phyloP scores from a whole-genome alignment of 257 asterid species.

The Plantago ovata region DNA sequence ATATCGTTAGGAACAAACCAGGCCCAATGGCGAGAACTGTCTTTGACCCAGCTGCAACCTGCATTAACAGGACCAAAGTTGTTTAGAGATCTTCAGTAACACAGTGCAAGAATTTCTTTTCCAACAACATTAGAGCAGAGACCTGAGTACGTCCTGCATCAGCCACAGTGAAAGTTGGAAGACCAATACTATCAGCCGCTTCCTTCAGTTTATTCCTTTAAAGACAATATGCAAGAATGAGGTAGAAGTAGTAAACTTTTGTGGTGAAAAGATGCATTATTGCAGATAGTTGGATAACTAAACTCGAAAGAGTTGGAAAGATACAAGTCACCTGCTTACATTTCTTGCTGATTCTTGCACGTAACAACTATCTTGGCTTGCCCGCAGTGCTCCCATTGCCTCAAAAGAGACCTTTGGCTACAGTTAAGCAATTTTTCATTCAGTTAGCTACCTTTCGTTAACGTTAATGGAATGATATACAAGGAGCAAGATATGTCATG shows the following conservation, averaged over 20 bases:
- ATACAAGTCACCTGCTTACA: constrained; percentile 54
- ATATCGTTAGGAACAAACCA: constrained; percentile 44
- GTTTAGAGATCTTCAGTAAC: background rate
- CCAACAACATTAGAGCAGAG: background rate
- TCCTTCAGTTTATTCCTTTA: constrained; percentile 83
- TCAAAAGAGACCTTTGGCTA: constrained; percentile 78
- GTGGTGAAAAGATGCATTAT: background rate
- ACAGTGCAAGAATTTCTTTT: background rate
- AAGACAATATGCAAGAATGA: background rate
- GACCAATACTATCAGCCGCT: constrained; percentile 80
- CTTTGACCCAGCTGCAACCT: constrained; percentile 92
- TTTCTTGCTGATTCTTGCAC: constrained; percentile 98
- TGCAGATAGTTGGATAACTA: constrained; percentile 3
- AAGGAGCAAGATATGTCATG: too few relatives aligned
- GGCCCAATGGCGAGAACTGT: constrained; percentile 98
- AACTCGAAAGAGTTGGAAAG: background rate
- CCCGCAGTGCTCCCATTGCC: constrained; percentile 87
- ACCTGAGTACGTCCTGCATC: constrained; percentile 99
- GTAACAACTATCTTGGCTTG: constrained; percentile 94
- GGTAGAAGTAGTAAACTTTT: background rate
- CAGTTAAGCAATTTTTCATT: constrained; percentile 20
- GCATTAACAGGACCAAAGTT: constrained; percentile 17
- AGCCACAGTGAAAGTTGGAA: constrained; percentile 91
- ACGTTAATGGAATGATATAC: too few relatives aligned
- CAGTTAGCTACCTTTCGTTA: background rate